Evolutionary conservation across 2,329 filamentous ascomycete genomes (phyloP).

Genomic region (Penicillium sp.): DNA sequence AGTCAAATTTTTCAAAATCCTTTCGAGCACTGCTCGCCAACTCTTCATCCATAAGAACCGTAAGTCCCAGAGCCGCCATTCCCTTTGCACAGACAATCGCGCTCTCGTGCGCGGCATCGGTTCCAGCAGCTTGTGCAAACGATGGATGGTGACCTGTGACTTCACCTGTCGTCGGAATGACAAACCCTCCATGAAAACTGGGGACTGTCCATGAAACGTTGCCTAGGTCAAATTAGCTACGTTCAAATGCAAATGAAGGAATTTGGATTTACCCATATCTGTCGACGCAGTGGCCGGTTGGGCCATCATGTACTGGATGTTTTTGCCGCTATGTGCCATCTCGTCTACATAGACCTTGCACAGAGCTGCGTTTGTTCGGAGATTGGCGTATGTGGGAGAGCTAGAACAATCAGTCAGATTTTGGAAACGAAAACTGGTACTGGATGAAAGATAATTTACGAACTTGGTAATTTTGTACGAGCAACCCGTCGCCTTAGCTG

Average conservation of each 20-base stretch:
- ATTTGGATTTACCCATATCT: conserved; percentile 2
- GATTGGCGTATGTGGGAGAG: conserved; percentile 23
- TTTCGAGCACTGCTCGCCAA: not conserved
- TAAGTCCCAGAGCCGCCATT: not conserved
- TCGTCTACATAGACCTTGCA: conserved; percentile 26
- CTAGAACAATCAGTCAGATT: conserved; percentile 13
- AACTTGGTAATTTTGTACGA: not conserved
- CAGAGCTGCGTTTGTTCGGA: conserved; percentile 26
- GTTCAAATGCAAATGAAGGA: not conserved
- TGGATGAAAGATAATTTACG: too few species aligned
- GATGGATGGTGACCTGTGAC: conserved; percentile 21
- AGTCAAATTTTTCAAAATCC: conserved; percentile 1
- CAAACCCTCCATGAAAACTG: conserved; percentile 43
- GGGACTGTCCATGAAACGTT: conserved; percentile 43
- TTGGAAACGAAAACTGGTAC: too few species aligned
- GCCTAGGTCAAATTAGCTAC: conserved; percentile 19
- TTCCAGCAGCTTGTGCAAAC: conserved; percentile 41
- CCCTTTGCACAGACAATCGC: not conserved
- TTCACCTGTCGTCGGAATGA: conserved; percentile 34
- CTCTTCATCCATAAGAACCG: not conserved
- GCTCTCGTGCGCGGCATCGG: conserved; percentile 13
- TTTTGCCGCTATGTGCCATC: conserved; percentile 26
- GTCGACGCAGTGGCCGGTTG: conserved; percentile 29
- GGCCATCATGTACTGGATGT: conserved; percentile 12
- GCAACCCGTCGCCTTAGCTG: conserved; percentile 32